Base-by-base conservation (phyloP, 192 early-diverging fungal genomes). In the Coemansia sp. region DNA sequence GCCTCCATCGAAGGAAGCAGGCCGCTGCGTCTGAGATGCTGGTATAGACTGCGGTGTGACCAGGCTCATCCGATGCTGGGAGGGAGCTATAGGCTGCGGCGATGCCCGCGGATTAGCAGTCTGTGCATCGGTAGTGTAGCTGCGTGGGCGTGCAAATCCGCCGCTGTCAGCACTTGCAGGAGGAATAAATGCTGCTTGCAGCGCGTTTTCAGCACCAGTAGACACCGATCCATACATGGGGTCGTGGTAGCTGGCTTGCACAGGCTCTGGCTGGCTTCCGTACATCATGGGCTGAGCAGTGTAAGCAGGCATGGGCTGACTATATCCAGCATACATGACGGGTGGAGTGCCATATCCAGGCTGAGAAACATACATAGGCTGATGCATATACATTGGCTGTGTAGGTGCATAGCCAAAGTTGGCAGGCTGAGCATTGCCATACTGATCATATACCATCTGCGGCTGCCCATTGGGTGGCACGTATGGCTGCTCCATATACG, bases 1-100 rank as follows among this genome's bases (percentile, higher is more conserved):
- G 17, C 59, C 28, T 0, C 61, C 66, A 10, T 59, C 56, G 41
- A 61, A 76, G 23, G 73, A 76, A 6, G 66, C 66, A 0, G 73
- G 55, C 1, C 73, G 72, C 20, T 63, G 57, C 20, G 23, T 14
- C 37, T 52, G 40, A 12, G 32, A 26, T 7, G 60, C 44, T 16
- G 56, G 41, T 9, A 39, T 51, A 36, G 55, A 53, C 40, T 64
- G 62, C 17, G 39, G 53, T n/a, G 12, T 30, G 6, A 52, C 60
- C n/a, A 70, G 55, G 5, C 60, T 40, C 11, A 58, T 38, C 6
- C 51, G 45, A 48, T 51, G 59, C 52, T 42, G 59, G 20, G 17
- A 16, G 15, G 15, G n/a, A 6, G 15, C 15, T 5, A 32, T 4
- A 14, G 30, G 28, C 31, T 32, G 47, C 16, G 47, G 47, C 28